phyloP scores from a whole-genome alignment of 2,329 filamentous ascomycete species.

The Phaeosphaeriaceae sp. region DNA sequence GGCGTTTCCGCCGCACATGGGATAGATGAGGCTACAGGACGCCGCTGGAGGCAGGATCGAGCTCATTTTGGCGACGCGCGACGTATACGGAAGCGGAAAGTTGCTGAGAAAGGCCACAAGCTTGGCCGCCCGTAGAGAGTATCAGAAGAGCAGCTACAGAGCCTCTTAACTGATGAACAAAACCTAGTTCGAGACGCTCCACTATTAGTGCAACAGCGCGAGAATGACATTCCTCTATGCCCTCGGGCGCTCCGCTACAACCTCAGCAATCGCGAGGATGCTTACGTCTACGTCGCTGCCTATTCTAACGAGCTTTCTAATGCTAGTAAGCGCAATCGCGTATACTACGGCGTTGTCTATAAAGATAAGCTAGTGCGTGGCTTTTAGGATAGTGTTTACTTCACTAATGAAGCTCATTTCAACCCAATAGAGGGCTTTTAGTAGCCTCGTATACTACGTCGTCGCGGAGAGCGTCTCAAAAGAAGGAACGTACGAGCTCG shows the following conservation, averaged over 20 bases:
- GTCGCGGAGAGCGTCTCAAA: neutral
- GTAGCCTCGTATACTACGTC: neutral
- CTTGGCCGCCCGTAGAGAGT: slow-evolving; percentile 1
- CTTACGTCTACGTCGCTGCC: neutral
- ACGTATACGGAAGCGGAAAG: slow-evolving; percentile 1
- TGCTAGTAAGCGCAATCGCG: neutral
- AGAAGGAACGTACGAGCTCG: too few species aligned
- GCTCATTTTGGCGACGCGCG: neutral
- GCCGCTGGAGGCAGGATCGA: neutral
- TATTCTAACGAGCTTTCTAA: neutral
- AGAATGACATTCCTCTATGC: too few species aligned
- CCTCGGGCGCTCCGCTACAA: neutral
- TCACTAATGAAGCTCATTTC: neutral
- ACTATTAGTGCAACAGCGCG: too few species aligned
- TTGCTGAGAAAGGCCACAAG: neutral
- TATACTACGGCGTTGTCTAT: neutral
- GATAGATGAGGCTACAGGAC: neutral
- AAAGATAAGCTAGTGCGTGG: neutral
- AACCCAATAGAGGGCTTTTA: neutral
- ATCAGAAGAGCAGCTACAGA: neutral
- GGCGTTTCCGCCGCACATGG: neutral
- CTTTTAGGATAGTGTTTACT: neutral
- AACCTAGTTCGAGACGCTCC: slow-evolving; percentile 1
- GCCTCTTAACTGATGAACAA: neutral
- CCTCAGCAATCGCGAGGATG: neutral